These are phyloP conservation scores for Paecilomyces sp. DNA, from an alignment of 2,329 filamentous ascomycete species.

Conservation along the genomic window DNA sequence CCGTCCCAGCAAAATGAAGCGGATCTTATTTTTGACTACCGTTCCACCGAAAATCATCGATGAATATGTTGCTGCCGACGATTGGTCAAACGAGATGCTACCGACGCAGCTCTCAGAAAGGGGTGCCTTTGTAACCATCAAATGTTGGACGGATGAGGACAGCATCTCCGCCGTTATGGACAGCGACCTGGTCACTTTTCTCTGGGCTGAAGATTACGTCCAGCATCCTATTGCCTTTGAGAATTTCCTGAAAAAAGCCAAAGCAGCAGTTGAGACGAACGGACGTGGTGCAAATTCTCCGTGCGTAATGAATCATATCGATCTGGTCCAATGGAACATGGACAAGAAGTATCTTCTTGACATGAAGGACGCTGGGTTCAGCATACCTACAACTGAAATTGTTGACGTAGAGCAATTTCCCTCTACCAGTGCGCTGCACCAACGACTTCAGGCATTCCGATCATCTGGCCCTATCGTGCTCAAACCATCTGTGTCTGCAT, in stretches of 20 bases:
- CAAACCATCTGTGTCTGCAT: not conserved
- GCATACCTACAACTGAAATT: not conserved
- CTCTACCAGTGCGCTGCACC: not conserved
- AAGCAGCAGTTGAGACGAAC: not conserved
- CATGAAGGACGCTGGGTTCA: not conserved
- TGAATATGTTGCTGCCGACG: not conserved
- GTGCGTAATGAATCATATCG: not conserved
- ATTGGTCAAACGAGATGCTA: not conserved
- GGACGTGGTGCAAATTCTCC: not conserved
- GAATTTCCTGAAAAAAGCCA: not conserved
- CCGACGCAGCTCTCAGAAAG: not conserved
- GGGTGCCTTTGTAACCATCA: not conserved
- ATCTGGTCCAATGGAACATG: not conserved
- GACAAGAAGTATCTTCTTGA: not conserved
- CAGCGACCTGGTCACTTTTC: not conserved
- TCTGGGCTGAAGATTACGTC: not conserved
- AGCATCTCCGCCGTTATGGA: not conserved
- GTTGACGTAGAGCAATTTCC: not conserved
- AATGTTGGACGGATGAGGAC: not conserved
- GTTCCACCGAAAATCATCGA: not conserved
- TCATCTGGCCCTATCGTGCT: not conserved
- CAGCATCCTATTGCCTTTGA: not conserved
- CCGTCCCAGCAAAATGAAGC: not conserved
- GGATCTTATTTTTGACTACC: not conserved
- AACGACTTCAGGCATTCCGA: not conserved